Percentiles rank a stretch among this genome's conserved stretches.
Conservation (phyloP, 176 grass and related monocot genomes). For the Puccinellia tenuiflora region DNA sequence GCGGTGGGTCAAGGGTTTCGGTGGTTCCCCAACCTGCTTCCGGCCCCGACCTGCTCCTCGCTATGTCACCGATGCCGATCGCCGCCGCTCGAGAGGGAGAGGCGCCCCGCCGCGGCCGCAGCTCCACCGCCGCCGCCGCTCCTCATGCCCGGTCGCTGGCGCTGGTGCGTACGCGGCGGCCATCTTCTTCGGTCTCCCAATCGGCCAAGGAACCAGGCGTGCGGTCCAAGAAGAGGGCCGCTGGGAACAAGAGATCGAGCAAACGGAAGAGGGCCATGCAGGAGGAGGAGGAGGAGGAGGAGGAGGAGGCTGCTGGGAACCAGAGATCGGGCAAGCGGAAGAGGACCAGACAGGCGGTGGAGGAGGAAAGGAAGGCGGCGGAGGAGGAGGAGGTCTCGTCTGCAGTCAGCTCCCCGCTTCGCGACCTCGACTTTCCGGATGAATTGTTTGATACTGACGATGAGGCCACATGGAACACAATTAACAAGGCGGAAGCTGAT, state of each 20-base stretch:
- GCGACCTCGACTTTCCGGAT: background rate
- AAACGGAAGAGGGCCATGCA: background rate
- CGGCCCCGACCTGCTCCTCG: background rate
- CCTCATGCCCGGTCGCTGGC: background rate
- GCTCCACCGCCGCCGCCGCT: background rate
- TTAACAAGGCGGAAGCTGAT: too few species aligned
- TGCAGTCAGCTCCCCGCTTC: background rate
- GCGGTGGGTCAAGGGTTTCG: too few species aligned
- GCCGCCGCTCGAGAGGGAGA: background rate
- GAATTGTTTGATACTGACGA: background rate
- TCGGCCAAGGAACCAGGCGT: background rate
- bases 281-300: too few species aligned
- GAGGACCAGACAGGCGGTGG: background rate
- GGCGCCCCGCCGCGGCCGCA: background rate
- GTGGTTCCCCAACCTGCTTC: too few species aligned
- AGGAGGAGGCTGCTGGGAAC: too few species aligned
- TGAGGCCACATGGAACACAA: background rate
- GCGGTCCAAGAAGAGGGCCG: background rate
- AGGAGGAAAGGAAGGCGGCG: background rate
- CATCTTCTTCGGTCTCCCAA: background rate
- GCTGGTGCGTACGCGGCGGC: background rate
- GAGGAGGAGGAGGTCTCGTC: background rate
- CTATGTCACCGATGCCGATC: background rate
- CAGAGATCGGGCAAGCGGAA: background rate
- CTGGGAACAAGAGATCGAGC: background rate